phyloP scores from a whole-genome alignment of 371 early-diverging fungal genomes.

The Rhizomucor pusillus region DNA sequence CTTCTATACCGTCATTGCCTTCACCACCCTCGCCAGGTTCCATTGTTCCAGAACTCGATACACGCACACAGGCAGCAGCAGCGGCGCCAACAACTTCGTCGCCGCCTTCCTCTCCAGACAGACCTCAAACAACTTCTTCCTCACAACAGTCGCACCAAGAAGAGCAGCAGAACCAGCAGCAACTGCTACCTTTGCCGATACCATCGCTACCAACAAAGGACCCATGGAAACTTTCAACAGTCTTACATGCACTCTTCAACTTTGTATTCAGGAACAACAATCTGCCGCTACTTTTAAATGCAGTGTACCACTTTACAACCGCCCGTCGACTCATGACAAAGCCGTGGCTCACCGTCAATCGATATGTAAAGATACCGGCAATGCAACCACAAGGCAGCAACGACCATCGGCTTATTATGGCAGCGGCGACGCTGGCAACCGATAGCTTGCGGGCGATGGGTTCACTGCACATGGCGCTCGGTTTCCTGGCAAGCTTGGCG shows the following conservation, averaged over 20 bases:
- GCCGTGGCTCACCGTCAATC: slow-evolving; percentile 15
- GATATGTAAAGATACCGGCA: slow-evolving; percentile 16
- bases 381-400: slow-evolving; percentile 10
- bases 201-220: not conserved
- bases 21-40: slow-evolving; percentile 8
- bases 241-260: not conserved
- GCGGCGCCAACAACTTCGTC: not conserved
- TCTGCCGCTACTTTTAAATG: slow-evolving; percentile 33
- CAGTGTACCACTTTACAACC: slow-evolving; percentile 30
- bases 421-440: slow-evolving; percentile 16
- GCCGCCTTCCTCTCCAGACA: too few species aligned
- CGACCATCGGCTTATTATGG: not conserved
- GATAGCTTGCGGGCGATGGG: slow-evolving; percentile 37
- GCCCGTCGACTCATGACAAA: slow-evolving; percentile 25
- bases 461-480: slow-evolving; percentile 36
- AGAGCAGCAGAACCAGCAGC: not conserved
- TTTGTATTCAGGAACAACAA: slow-evolving; percentile 44
- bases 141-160: not conserved
- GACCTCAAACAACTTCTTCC: not conserved
- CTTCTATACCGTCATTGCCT: slow-evolving; percentile 12
- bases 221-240: not conserved
- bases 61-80: not conserved
- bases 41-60: slow-evolving; percentile 5
- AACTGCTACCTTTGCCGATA: not conserved
- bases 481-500: slow-evolving; percentile 23